These are phyloP conservation scores for Gastrolobium bilobum DNA, from an alignment of 306 rosid genomes.

Conservation along the genomic window DNA sequence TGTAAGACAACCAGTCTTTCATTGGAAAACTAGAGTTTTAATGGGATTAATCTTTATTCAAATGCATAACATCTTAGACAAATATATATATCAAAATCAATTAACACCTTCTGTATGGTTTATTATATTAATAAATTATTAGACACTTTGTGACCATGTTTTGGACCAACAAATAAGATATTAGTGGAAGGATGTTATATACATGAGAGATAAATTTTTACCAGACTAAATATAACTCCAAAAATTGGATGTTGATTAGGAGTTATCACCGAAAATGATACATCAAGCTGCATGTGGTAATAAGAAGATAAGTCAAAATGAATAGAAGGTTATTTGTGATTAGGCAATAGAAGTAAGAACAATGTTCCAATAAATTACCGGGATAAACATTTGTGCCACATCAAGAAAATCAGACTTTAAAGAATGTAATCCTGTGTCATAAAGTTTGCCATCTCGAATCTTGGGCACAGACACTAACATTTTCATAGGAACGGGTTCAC, in stretches of 20 bases:
- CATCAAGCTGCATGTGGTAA: constrained; percentile 34
- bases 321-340: background rate
- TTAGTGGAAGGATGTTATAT: background rate
- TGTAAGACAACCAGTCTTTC: background rate
- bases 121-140: too few relatives aligned
- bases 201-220: background rate
- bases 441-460: too few relatives aligned
- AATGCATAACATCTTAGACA: background rate
- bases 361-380: constrained; percentile 3
- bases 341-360: background rate
- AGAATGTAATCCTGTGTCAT: too few relatives aligned
- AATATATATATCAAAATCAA: background rate
- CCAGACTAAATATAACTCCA: constrained; percentile 39
- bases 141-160: too few relatives aligned
- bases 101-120: background rate
- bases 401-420: too few relatives aligned
- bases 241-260: constrained; percentile 41
- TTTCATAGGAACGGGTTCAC: too few relatives aligned
- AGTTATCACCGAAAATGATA: constrained; percentile 43
- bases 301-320: background rate
- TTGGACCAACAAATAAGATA: background rate
- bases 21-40: background rate
- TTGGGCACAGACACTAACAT: too few relatives aligned
- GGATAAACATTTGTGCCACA: too few relatives aligned
- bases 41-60: background rate